A percentile compares a stretch with the other conserved stretches of the same genome.
Evolutionary conservation across 1,284 basidiomycete species (phyloP).

Genomic region (Sporisorium scitamineum): DNA sequence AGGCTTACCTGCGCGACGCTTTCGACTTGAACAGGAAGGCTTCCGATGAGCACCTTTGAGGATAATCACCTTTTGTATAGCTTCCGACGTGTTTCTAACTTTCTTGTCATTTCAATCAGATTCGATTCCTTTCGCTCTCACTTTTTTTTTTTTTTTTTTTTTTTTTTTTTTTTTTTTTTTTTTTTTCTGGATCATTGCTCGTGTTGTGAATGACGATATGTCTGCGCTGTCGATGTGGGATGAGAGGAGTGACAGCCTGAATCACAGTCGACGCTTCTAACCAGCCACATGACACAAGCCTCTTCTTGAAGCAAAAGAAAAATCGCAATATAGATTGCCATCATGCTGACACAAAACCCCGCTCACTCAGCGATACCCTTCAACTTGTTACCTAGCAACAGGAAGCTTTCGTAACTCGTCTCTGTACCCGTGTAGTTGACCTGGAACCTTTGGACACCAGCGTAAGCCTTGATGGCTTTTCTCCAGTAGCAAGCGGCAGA

Average conservation of each 20-base stretch:
- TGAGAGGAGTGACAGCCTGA: no score
- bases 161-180: not conserved
- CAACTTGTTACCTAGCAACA: constrained; percentile 49
- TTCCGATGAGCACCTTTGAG: constrained; percentile 28
- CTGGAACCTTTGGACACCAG: constrained; percentile 42
- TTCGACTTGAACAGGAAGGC: constrained; percentile 60
- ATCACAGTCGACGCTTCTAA: no score
- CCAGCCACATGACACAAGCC: no score
- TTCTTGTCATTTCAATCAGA: not conserved
- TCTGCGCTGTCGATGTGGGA: not conserved
- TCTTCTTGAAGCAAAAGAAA: no score
- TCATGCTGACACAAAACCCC: no score
- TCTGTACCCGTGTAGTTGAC: constrained; percentile 57
- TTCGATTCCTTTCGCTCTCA: not conserved
- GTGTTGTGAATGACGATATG: not conserved
- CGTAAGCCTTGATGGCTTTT: constrained; percentile 51
- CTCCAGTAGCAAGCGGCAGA: constrained; percentile 62
- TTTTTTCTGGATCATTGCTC: not conserved
- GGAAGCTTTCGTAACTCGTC: constrained; percentile 60
- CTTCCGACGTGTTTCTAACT: not conserved
- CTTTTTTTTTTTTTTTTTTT: no score
- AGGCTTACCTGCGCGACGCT: constrained; percentile 58
- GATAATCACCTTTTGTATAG: not conserved
- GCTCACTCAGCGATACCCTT: constrained; percentile 28
- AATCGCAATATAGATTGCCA: no score